Evolutionary conservation across 73 alveolate genomes (phyloP).

Genomic region (Paraurostyla sp.): DNA sequence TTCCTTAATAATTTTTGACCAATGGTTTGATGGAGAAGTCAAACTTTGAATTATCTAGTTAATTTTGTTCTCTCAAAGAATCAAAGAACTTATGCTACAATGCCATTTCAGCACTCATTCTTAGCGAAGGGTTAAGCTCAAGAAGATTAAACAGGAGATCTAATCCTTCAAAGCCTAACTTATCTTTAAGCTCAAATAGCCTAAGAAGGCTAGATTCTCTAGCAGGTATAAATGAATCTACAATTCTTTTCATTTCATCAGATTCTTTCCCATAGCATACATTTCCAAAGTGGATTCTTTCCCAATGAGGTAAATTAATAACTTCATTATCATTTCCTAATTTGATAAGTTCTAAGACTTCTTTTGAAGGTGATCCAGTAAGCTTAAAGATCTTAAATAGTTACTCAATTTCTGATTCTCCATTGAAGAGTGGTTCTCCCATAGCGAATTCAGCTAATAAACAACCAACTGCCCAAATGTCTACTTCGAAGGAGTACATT

Average conservation of each 20-base stretch:
- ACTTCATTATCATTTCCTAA: conserved; percentile 24
- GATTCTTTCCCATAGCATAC: conserved; percentile 53
- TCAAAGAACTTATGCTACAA: conserved; percentile 84
- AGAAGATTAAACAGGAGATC: conserved; percentile 76
- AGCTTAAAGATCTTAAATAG: conserved; percentile 85
- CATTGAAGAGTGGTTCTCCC: conserved; percentile 92
- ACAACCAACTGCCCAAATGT: conserved; percentile 97
- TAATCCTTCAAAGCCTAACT: conserved; percentile 80
- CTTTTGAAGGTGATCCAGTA: conserved; percentile 81
- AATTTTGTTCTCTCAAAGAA: neutral
- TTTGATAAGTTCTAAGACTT: conserved; percentile 53
- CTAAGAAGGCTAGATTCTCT: conserved; percentile 69
- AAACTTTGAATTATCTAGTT: neutral
- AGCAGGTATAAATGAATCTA: conserved; percentile 70
- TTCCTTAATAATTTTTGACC: neutral
- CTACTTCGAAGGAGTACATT: conserved; percentile 93
- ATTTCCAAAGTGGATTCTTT: conserved; percentile 63
- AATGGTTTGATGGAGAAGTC: neutral
- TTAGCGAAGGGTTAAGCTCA: conserved; percentile 70
- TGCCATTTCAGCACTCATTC: conserved; percentile 79
- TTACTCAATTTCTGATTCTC: conserved; percentile 90
- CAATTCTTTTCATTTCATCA: conserved; percentile 61
- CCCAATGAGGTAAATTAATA: conserved; percentile 85
- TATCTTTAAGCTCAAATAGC: conserved; percentile 71
- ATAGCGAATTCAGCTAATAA: conserved; percentile 90